Percentiles rank a stretch among this genome's conserved stretches.
Evolutionary conservation across 257 asterid genomes (phyloP).

Genomic region (Nicotiana obtusifolia): DNA sequence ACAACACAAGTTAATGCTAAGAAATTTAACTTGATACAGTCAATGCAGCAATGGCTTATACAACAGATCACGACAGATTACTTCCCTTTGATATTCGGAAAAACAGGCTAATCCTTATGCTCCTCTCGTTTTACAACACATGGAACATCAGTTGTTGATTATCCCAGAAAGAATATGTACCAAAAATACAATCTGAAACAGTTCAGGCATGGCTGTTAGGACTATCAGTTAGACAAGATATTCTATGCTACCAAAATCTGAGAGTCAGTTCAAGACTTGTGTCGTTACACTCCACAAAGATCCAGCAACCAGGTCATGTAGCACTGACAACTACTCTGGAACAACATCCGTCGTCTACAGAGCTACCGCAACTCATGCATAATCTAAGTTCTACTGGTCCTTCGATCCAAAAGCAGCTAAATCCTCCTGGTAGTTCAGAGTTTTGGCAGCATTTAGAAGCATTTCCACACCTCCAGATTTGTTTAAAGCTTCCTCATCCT

Average conservation of each 20-base stretch:
- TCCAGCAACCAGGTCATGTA: background rate
- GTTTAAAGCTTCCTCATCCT: constrained; percentile 27
- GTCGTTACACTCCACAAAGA: background rate
- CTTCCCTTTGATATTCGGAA: background rate
- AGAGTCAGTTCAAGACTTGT: background rate
- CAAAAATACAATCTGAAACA: constrained; percentile 11
- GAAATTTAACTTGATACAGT: background rate
- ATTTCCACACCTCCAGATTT: constrained; percentile 78
- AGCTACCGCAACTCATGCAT: background rate
- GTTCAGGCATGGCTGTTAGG: constrained; percentile 3
- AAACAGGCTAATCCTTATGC: background rate
- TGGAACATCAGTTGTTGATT: background rate
- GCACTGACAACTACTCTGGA: background rate
- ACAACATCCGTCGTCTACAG: background rate
- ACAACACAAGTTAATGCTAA: background rate
- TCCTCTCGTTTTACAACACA: constrained; percentile 11
- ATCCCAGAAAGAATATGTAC: constrained; percentile 7
- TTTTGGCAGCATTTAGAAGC: constrained; percentile 78
- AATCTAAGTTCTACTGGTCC: constrained; percentile 4
- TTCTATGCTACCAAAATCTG: constrained; percentile 13
- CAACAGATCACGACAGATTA: background rate
- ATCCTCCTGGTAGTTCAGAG: constrained; percentile 62
- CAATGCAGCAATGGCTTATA: background rate
- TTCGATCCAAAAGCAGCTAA: constrained; percentile 31
- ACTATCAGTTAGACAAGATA: constrained; percentile 1